Evolutionary conservation across 2,329 filamentous ascomycete species (phyloP).

Genomic region (Emergomyces orientalis): DNA sequence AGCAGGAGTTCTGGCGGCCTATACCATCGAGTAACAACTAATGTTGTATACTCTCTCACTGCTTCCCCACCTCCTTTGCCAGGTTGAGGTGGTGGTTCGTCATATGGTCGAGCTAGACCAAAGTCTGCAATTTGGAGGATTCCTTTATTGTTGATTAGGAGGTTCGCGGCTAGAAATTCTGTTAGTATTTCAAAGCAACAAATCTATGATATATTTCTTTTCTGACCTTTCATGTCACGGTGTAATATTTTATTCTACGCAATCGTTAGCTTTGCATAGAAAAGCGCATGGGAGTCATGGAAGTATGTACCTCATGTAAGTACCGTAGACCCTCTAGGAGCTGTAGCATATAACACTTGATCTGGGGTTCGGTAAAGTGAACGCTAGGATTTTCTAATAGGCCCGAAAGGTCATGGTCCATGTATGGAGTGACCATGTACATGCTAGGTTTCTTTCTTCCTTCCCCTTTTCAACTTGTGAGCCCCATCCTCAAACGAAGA

Average conservation of each 20-base stretch:
- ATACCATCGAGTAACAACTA: constrained; percentile 97
- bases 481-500: neutral
- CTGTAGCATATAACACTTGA: constrained; percentile 97
- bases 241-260: constrained; percentile 67
- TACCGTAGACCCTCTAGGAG: constrained; percentile 83
- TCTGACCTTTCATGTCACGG: constrained; percentile 77
- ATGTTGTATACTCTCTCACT: constrained; percentile 82
- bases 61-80: constrained; percentile 77
- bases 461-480: constrained; percentile 45
- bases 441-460: constrained; percentile 71
- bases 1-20: constrained; percentile 86
- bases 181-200: neutral
- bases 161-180: constrained; percentile 60
- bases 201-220: neutral
- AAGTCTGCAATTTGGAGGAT: constrained; percentile 97
- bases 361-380: constrained; percentile 75
- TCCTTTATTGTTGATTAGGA: constrained; percentile 89
- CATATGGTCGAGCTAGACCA: constrained; percentile 85
- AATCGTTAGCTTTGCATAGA: constrained; percentile 22
- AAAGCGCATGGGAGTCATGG: neutral
- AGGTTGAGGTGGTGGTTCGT: constrained; percentile 67
- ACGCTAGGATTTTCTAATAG: constrained; percentile 91
- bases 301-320: constrained; percentile 58
- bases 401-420: constrained; percentile 97
- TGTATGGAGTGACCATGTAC: constrained; percentile 98